Evolutionary conservation across 2,329 filamentous ascomycete species (phyloP), one percentile per base, ranked within the genome.

Genomic region (Cyphellophora attinorum): DNA sequence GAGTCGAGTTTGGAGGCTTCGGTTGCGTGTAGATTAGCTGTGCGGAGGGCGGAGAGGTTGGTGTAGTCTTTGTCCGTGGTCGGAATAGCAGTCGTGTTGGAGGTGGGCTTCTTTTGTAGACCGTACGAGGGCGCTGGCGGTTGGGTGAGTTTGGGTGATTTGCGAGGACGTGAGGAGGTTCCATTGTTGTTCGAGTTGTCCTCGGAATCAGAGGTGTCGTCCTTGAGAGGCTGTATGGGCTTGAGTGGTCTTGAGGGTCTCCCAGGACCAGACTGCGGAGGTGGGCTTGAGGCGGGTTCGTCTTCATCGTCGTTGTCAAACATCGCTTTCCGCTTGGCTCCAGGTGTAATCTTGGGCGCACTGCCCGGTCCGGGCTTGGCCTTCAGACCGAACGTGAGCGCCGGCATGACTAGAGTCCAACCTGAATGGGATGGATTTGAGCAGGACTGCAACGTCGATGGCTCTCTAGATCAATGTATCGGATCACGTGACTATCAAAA

Each of bases 261-360:
- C 41, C 32, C 46, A 35, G 19, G 41, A 35, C 30, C 36, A 27
- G 35, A 38, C 39, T 18, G 32, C 19, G 23, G 39, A 10, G 27
- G 38, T 21, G 33, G 34, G n/a, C 35, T 31, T n/a, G 39, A 18
- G 18, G 28, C 31, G 25, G 39, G 42, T 13, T 40, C 34, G 18
- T 42, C 35, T 28, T 40, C 37, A n/a, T 40, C 27, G 11, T 55
- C 53, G 14, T 53, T 47, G 30, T 61, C 62, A 46, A 67, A 66
- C 21, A 66, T 57, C 10, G 58, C 64, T 50, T 67, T 68, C 40
- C 64, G 62, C 44, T 67, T 68, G 41, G 63, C 59, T 19, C 51
- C 50, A n/a, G 52, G 45, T 18, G 14, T 19, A 12, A 18, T 6
- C 18, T 17, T 17, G 4, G 14, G 14, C 13, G 18, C 29, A n/a